Conservation (phyloP, 495 filamentous ascomycete genomes). For the Darksidea phi region DNA sequence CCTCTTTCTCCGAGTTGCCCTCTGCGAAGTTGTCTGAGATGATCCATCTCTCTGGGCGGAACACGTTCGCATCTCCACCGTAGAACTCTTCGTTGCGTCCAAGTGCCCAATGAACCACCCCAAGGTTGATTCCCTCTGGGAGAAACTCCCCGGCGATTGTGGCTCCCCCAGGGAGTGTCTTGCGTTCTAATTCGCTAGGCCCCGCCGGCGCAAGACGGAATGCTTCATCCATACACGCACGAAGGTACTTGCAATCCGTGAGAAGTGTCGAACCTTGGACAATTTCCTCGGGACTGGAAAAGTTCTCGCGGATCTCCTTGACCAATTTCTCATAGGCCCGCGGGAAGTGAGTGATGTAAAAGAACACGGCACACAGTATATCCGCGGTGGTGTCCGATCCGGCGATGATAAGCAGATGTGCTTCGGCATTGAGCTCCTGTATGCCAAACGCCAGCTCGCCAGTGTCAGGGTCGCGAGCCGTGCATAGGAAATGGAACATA, state of each 20-base stretch:
- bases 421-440: conserved; percentile 9
- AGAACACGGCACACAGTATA: not conserved
- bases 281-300: conserved; percentile 33
- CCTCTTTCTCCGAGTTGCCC: not conserved
- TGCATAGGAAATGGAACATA: conserved; percentile 42
- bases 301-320: conserved; percentile 9
- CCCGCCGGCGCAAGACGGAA: conserved; percentile 34
- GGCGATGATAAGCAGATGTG: conserved; percentile 35
- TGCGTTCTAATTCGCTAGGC: not conserved
- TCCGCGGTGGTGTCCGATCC: conserved; percentile 1
- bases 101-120: not conserved
- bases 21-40: not conserved
- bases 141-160: not conserved
- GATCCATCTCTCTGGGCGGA: conserved; percentile 3
- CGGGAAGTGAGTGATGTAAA: conserved; percentile 18
- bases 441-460: conserved; percentile 27
- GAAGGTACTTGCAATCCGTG: conserved; percentile 37
- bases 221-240: conserved; percentile 38
- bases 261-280: conserved; percentile 29
- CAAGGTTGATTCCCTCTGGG: not conserved
- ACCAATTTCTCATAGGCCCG: conserved; percentile 22
- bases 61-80: not conserved
- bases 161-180: not conserved
- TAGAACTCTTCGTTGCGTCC: not conserved
- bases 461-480: conserved; percentile 38